Conservation (phyloP, 108 stramenopile genomes). For the Thalassiosira profunda region DNA sequence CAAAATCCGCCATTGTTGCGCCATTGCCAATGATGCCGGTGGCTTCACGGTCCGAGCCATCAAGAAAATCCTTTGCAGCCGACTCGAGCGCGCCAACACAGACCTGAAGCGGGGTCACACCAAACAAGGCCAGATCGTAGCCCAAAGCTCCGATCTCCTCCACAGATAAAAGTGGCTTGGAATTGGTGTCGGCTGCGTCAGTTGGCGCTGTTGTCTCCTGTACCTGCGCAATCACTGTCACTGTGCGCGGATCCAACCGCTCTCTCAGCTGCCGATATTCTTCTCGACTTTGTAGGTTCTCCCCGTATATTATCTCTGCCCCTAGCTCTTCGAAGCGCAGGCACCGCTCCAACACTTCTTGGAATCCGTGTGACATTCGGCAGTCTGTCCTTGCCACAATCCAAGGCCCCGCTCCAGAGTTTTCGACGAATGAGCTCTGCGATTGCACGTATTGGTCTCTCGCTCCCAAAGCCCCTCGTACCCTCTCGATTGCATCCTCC, state of each 20-base stretch:
- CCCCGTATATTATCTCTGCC: slow-evolving; percentile 64
- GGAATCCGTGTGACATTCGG: slow-evolving; percentile 52
- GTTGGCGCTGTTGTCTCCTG: slow-evolving; percentile 19
- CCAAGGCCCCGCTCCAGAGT: slow-evolving; percentile 20
- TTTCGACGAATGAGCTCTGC: neutral
- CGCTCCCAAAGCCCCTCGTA: slow-evolving; percentile 49
- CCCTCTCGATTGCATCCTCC: slow-evolving; percentile 35
- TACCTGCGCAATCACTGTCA: slow-evolving; percentile 60
- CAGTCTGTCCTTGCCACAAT: slow-evolving; percentile 66
- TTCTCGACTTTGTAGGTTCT: slow-evolving; percentile 53
- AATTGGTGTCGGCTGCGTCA: too few species aligned
- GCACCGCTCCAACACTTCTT: slow-evolving; percentile 61
- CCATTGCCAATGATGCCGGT: neutral
- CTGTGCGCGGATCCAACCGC: slow-evolving; percentile 24
- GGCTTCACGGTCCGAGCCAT: slow-evolving; percentile 2
- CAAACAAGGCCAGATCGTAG: slow-evolving; percentile 59
- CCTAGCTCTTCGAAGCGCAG: slow-evolving; percentile 56
- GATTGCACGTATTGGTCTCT: slow-evolving; percentile 8
- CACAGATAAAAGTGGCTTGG: slow-evolving; percentile 30
- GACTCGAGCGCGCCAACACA: slow-evolving; percentile 31
- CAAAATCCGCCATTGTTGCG: slow-evolving; percentile 39
- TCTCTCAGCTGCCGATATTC: slow-evolving; percentile 52
- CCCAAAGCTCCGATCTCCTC: slow-evolving; percentile 51
- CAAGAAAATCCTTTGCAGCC: slow-evolving; percentile 22
- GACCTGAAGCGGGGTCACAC: slow-evolving; percentile 62